phyloP scores from a whole-genome alignment of 163 green algal genomes.

The Picocystis sp. region DNA sequence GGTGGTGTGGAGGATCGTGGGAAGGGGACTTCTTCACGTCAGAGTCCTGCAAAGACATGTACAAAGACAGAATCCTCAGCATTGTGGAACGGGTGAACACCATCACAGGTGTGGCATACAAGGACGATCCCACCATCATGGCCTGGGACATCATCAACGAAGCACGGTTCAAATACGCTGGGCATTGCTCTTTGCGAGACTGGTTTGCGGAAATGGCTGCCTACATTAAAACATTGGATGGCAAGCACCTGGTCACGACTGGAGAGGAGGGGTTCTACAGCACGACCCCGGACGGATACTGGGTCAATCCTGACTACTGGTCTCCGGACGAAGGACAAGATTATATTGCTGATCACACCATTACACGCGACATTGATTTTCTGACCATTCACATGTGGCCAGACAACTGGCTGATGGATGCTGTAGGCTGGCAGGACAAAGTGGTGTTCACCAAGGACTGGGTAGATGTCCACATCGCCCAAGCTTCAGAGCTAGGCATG shows the following conservation, averaged over 20 bases:
- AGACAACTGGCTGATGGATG: conserved; percentile 33
- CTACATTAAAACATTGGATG: conserved; percentile 28
- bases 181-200: conserved; percentile 8
- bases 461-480: no score
- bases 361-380: conserved; percentile 39
- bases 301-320: conserved; percentile 11
- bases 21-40: no score
- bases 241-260: conserved; percentile 41
- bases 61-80: background rate
- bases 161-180: background rate
- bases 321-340: conserved; percentile 21
- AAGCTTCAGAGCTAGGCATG: conserved; percentile 5
- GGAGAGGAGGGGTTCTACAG: conserved; percentile 45
- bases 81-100: conserved; percentile 7
- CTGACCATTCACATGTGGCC: conserved; percentile 48
- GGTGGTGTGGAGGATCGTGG: no score
- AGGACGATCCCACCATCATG: conserved; percentile 16
- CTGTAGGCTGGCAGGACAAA: no score
- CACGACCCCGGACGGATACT: no score
- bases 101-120: conserved; percentile 8
- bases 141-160: conserved; percentile 19
- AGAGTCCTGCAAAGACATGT: background rate
- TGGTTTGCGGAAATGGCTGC: conserved; percentile 36
- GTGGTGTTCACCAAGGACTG: no score
- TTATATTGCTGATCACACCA: conserved; percentile 22